A percentile compares a stretch with the other conserved stretches of the same genome.
Conservation (phyloP, 106 monocot species). For the Platanthera guangdongensis region DNA sequence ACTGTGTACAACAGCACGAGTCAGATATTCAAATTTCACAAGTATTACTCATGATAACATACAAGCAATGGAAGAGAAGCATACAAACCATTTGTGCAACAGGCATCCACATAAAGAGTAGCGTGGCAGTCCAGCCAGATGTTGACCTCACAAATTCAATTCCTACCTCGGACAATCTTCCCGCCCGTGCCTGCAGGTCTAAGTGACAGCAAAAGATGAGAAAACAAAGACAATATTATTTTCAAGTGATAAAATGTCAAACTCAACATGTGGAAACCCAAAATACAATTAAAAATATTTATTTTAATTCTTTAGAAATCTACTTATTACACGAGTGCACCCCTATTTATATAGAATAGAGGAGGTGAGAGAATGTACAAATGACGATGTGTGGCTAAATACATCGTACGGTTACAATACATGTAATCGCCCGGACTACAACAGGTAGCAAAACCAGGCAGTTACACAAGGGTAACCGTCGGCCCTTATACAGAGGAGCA, state of each 20-base stretch:
- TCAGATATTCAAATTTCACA: background rate
- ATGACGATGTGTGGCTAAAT: too few relatives aligned
- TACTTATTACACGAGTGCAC: too few relatives aligned
- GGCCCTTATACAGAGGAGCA: too few relatives aligned
- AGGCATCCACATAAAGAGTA: conserved; percentile 99
- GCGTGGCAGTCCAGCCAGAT: conserved; percentile 94
- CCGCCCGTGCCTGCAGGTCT: conserved; percentile 60
- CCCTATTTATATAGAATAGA: too few relatives aligned
- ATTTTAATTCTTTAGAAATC: too few relatives aligned
- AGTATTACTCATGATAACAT: background rate
- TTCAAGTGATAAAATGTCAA: background rate
- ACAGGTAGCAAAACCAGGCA: too few relatives aligned
- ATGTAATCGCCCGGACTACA: too few relatives aligned
- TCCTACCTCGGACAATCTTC: conserved; percentile 56
- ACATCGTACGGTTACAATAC: too few relatives aligned
- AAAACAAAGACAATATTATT: background rate
- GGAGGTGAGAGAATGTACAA: too few relatives aligned
- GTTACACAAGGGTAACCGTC: too few relatives aligned
- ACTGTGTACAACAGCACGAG: conserved; percentile 32
- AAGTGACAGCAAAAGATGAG: conserved; percentile 1
- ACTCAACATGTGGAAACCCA: too few relatives aligned
- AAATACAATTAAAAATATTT: too few relatives aligned
- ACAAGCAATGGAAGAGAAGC: background rate
- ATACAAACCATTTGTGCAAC: conserved; percentile 66
- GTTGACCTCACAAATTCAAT: conserved; percentile 51